Evolutionary conservation across 768 basidiomycete genomes (phyloP).

Genomic region (Calvatia gigantea): DNA sequence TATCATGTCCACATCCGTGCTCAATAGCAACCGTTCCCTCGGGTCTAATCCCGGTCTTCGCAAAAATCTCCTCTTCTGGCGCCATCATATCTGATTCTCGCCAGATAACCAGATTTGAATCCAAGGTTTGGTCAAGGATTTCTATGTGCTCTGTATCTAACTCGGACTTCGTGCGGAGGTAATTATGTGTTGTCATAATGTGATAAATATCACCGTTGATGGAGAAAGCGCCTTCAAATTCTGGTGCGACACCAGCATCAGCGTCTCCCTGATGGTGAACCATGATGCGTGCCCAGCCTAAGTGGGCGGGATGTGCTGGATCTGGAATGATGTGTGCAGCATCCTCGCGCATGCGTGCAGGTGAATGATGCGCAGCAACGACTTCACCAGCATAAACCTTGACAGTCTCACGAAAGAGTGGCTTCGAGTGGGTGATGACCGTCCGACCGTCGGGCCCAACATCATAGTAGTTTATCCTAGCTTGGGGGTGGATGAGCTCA

Average conservation of each 20-base stretch:
- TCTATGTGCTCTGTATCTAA: slow-evolving; percentile 50
- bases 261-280: slow-evolving; percentile 62
- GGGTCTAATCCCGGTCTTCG: slow-evolving; percentile 22
- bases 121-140: slow-evolving; percentile 34
- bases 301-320: slow-evolving; percentile 37
- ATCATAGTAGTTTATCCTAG: slow-evolving; percentile 65
- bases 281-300: slow-evolving; percentile 80
- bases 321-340: slow-evolving; percentile 47
- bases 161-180: slow-evolving; percentile 55
- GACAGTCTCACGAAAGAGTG: slow-evolving; percentile 61
- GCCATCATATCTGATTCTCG: slow-evolving; percentile 68
- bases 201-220: slow-evolving; percentile 66
- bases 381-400: slow-evolving; percentile 77
- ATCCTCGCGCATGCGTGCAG: slow-evolving; percentile 58
- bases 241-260: slow-evolving; percentile 41
- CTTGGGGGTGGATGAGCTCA: slow-evolving; percentile 74
- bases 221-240: slow-evolving; percentile 77
- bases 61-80: slow-evolving; percentile 42
- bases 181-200: slow-evolving; percentile 67
- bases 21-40: slow-evolving; percentile 20
- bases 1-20: slow-evolving; percentile 68
- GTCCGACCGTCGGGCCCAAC: slow-evolving; percentile 46
- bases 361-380: slow-evolving; percentile 51
- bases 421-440: slow-evolving; percentile 49
- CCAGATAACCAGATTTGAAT: slow-evolving; percentile 65